phyloP scores from a whole-genome alignment of 2,329 filamentous ascomycete species.

The Cladophialophora chaetospira region DNA sequence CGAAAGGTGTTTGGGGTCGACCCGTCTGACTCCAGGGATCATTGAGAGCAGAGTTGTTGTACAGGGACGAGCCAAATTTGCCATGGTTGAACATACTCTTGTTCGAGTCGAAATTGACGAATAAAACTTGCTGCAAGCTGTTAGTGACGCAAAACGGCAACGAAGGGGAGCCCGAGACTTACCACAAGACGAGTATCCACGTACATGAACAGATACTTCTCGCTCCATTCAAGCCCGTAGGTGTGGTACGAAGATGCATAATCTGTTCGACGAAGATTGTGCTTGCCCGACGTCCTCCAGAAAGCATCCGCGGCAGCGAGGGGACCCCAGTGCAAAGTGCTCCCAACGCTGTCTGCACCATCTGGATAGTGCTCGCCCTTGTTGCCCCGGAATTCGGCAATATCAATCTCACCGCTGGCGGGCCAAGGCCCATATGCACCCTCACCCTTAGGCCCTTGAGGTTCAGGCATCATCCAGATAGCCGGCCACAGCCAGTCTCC shows the following conservation, averaged over 20 bases:
- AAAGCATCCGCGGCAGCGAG: conserved; percentile 32
- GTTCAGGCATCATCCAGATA: conserved; percentile 54
- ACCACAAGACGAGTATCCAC: conserved; percentile 40
- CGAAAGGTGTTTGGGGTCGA: conserved; percentile 53
- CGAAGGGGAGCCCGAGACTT: neutral
- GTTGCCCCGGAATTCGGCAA: conserved; percentile 55
- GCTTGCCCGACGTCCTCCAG: conserved; percentile 36
- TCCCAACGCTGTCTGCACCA: conserved; percentile 48
- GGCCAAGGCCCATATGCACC: conserved; percentile 55
- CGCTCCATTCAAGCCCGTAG: conserved; percentile 57
- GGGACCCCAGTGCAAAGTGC: conserved; percentile 53
- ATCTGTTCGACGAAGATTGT: conserved; percentile 36
- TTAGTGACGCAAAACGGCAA: conserved; percentile 44
- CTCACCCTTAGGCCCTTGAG: conserved; percentile 40
- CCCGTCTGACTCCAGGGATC: conserved; percentile 50
- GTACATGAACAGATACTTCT: conserved; percentile 57
- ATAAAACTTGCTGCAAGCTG: conserved; percentile 30
- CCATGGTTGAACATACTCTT: conserved; percentile 41
- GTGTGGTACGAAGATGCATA: conserved; percentile 48
- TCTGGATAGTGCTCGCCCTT: conserved; percentile 40
- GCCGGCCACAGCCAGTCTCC: conserved; percentile 61
- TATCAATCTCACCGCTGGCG: conserved; percentile 57
- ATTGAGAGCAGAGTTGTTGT: conserved; percentile 45
- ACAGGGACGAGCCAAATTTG: conserved; percentile 43
- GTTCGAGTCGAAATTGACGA: conserved; percentile 34